Evolutionary conservation across 352 stramenopile genomes (phyloP).

Genomic region (Globisporangium spiculum): DNA sequence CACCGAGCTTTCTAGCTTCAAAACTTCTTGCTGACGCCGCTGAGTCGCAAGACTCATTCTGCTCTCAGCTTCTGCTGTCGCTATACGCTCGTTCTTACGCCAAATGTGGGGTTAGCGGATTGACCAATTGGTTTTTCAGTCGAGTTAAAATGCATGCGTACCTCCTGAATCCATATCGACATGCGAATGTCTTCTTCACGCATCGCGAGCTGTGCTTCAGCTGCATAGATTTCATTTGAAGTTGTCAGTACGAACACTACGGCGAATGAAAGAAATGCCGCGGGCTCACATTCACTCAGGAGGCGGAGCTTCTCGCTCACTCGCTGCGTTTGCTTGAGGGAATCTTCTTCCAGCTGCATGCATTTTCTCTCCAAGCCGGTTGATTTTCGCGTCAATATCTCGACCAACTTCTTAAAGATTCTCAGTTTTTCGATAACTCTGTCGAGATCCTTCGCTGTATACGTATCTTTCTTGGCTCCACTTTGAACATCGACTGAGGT

Average conservation of each 20-base stretch:
- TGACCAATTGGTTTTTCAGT: neutral
- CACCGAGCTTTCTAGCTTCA: neutral
- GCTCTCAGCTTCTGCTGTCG: slow-evolving; percentile 5
- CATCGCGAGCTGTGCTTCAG: slow-evolving; percentile 12
- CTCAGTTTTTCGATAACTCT: slow-evolving; percentile 8
- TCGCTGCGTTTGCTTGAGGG: slow-evolving; percentile 4
- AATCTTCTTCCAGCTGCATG: slow-evolving; percentile 14
- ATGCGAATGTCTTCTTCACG: slow-evolving; percentile 10
- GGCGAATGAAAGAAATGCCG: too few species aligned
- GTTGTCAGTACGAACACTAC: neutral
- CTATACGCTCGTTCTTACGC: slow-evolving; percentile 5
- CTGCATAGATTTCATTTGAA: neutral
- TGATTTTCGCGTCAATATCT: slow-evolving; percentile 10
- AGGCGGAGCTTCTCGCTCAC: neutral
- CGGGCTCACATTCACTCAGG: slow-evolving; percentile 1
- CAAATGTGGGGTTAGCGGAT: neutral
- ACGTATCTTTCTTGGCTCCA: neutral
- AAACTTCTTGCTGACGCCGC: neutral
- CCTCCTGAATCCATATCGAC: slow-evolving; percentile 7
- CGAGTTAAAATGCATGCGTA: neutral
- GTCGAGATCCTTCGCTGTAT: slow-evolving; percentile 8
- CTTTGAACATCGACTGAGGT: neutral
- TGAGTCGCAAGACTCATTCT: slow-evolving; percentile 5
- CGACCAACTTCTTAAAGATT: slow-evolving; percentile 15
- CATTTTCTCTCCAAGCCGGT: slow-evolving; percentile 9